These are phyloP conservation scores for Hyphodiscus hymeniophilus DNA, from an alignment of 495 filamentous ascomycete species.

Conservation along the genomic window DNA sequence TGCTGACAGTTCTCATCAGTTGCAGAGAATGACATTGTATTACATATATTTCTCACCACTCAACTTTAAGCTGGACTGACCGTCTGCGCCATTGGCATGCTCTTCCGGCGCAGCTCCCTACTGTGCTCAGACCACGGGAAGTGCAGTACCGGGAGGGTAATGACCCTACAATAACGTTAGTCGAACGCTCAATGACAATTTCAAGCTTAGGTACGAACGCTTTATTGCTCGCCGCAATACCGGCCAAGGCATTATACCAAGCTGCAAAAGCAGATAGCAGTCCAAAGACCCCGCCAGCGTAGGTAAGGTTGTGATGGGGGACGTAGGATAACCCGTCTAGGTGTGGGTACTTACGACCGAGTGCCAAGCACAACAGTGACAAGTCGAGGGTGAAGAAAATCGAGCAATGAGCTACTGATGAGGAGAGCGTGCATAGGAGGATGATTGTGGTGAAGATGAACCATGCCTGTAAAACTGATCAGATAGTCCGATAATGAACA, in stretches of 20 bases:
- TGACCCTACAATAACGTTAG: neutral
- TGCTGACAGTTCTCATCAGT: too few relatives aligned
- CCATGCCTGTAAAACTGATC: too few relatives aligned
- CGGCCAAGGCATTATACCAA: conserved; percentile 95
- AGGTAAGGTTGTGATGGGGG: conserved; percentile 2
- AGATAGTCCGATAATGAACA: too few relatives aligned
- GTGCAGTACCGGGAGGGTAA: conserved; percentile 7
- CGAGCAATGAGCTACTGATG: conserved; percentile 88
- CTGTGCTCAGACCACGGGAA: conserved; percentile 11
- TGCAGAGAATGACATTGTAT: too few relatives aligned
- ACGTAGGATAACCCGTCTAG: neutral
- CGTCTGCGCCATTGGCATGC: too few relatives aligned
- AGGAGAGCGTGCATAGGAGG: conserved; percentile 80
- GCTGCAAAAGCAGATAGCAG: conserved; percentile 80
- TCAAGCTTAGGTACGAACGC: conserved; percentile 1
- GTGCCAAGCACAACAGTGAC: conserved; percentile 79
- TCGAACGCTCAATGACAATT: neutral
- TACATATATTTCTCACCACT: too few relatives aligned
- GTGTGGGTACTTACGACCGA: too few relatives aligned
- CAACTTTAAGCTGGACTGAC: too few relatives aligned
- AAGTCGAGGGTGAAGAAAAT: conserved; percentile 94
- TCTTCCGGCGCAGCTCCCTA: neutral
- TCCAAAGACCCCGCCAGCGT: conserved; percentile 80
- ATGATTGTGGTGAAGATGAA: conserved; percentile 94
- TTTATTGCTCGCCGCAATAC: too few relatives aligned